phyloP scores from a whole-genome alignment of 495 filamentous ascomycete species.

The Talaromyces wortmannii region DNA sequence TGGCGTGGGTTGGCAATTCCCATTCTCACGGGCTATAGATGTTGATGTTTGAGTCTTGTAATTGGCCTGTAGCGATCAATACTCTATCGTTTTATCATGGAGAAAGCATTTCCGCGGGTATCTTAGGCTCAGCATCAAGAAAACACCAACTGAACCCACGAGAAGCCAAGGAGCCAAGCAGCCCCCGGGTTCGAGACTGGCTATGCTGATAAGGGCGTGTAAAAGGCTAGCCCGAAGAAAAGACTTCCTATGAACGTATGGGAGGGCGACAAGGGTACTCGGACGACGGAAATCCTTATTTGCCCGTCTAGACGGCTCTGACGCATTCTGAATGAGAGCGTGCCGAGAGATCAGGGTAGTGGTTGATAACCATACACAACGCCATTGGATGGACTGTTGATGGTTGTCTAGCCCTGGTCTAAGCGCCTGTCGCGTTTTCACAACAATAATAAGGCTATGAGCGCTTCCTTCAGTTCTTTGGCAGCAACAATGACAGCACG shows the following conservation, averaged over 20 bases:
- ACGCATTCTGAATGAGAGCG: too few relatives aligned
- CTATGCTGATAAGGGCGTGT: not conserved
- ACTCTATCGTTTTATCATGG: not conserved
- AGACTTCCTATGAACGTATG: not conserved
- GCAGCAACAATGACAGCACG: too few relatives aligned
- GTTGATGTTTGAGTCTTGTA: too few relatives aligned
- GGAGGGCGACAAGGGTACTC: not conserved
- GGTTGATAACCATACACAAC: slow-evolving; percentile 1
- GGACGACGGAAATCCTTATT: too few relatives aligned
- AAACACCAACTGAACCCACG: not conserved
- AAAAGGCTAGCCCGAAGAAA: not conserved
- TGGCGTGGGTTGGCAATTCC: too few relatives aligned
- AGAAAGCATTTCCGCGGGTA: slow-evolving; percentile 4
- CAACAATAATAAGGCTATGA: too few relatives aligned
- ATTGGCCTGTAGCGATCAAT: too few relatives aligned
- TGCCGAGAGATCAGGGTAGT: too few relatives aligned
- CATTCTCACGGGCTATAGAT: too few relatives aligned
- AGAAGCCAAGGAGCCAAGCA: not conserved
- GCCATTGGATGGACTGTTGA: not conserved
- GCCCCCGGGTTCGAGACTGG: not conserved
- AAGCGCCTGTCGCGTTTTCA: not conserved
- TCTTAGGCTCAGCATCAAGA: not conserved
- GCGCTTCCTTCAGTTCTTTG: too few relatives aligned
- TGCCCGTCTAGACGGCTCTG: too few relatives aligned
- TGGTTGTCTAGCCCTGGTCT: not conserved